These are phyloP conservation scores for Beauveria asiatica DNA, from an alignment of 2,329 filamentous ascomycete genomes.

Conservation along the genomic window DNA sequence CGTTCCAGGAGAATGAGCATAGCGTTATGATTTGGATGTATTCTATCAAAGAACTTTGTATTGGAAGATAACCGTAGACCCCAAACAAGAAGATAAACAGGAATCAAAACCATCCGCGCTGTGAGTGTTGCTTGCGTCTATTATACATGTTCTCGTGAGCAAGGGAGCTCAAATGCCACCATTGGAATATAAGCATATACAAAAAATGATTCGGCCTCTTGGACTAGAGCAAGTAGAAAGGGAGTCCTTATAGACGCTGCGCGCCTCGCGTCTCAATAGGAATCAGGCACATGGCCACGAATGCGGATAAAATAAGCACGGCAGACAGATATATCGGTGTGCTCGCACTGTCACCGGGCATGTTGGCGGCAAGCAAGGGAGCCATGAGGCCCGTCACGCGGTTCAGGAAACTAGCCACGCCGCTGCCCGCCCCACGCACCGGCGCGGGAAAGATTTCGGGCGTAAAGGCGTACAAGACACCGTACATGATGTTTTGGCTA, in stretches of 20 bases:
- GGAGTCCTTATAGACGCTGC: slow-evolving; percentile 40
- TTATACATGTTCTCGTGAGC: neutral
- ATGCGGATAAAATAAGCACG: slow-evolving; percentile 48
- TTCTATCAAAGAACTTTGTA: neutral
- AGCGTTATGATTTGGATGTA: neutral
- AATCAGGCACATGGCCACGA: slow-evolving; percentile 50
- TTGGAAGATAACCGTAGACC: neutral
- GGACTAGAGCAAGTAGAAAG: neutral
- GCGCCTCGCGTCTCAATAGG: slow-evolving; percentile 55
- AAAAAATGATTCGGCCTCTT: neutral
- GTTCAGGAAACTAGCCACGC: slow-evolving; percentile 65
- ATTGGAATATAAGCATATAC: neutral
- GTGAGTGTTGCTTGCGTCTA: neutral
- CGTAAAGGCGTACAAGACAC: slow-evolving; percentile 67
- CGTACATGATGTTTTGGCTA: slow-evolving; percentile 70
- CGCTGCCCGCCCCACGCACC: slow-evolving; percentile 62
- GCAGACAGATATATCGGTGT: slow-evolving; percentile 51
- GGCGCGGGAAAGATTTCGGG: slow-evolving; percentile 70
- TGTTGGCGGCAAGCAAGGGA: slow-evolving; percentile 56
- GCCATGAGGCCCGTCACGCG: slow-evolving; percentile 58
- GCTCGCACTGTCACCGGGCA: slow-evolving; percentile 49
- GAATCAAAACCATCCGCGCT: neutral
- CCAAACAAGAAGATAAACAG: neutral
- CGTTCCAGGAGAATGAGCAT: neutral
- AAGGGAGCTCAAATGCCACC: neutral